phyloP scores from a whole-genome alignment of 2,329 filamentous ascomycete genomes.

The Aspergillus ochraceus region DNA sequence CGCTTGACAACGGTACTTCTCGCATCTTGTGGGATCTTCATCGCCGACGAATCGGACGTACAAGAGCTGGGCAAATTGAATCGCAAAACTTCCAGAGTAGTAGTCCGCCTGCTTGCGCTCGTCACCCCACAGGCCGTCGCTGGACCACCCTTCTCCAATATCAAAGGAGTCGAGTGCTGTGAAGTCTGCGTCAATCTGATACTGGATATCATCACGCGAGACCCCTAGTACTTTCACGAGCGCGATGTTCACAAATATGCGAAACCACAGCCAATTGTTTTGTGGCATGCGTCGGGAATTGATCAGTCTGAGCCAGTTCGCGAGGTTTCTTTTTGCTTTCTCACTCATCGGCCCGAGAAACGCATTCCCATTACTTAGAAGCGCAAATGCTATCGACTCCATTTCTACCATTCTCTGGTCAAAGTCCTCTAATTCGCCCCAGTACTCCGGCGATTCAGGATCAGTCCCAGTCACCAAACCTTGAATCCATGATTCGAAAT shows the following conservation, averaged over 20 bases:
- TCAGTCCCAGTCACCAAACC: slow-evolving; percentile 15
- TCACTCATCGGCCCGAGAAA: slow-evolving; percentile 26
- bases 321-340: slow-evolving; percentile 31
- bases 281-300: slow-evolving; percentile 49
- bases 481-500: slow-evolving; percentile 5
- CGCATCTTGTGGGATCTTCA: slow-evolving; percentile 41
- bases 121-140: slow-evolving; percentile 46
- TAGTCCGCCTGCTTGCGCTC: slow-evolving; percentile 48
- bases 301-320: slow-evolving; percentile 44
- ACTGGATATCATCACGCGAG: slow-evolving; percentile 32
- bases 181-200: slow-evolving; percentile 45
- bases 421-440: slow-evolving; percentile 47
- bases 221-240: slow-evolving; percentile 45
- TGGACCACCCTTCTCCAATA: slow-evolving; percentile 49
- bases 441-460: slow-evolving; percentile 43
- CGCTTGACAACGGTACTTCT: slow-evolving; percentile 41
- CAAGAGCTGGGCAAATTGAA: slow-evolving; percentile 53
- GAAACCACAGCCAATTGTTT: slow-evolving; percentile 57
- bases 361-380: slow-evolving; percentile 45
- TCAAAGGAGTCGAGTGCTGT: slow-evolving; percentile 49
- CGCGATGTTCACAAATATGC: slow-evolving; percentile 52
- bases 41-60: slow-evolving; percentile 48
- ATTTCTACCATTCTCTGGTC: slow-evolving; percentile 59
- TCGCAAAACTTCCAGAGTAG: slow-evolving; percentile 56
- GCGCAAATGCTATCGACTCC: slow-evolving; percentile 52